Base-by-base conservation (phyloP, 2,329 filamentous ascomycete species). In the Capronia coronata region DNA sequence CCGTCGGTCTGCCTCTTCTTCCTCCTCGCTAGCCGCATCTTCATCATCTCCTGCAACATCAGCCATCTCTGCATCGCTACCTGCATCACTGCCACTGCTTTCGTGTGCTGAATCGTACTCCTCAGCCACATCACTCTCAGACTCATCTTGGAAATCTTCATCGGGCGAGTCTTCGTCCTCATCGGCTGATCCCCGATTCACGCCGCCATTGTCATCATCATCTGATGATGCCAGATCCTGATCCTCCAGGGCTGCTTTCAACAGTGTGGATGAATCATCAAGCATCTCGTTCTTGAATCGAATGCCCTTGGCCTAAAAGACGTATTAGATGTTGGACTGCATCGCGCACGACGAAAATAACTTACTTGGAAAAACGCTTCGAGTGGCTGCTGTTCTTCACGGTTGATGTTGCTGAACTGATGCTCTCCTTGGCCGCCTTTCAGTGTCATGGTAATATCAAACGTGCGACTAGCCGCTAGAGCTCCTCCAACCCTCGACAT, bases 211-310 rank as follows among this genome's bases (percentile, higher is more conserved):
- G 18, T 64, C 59, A 10, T 64, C 59, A 11, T 56, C 54, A 22
- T 56, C 54, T 13, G 57, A 56, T 2, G 58, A 61, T 1, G 60
- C 84, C 69, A 94, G 84, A 63, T 82, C 87, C 57, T 93, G 84
- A 60, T 94, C 84, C 53, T 88, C 80, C 54, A 96, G 79, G 18
- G 88, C 89, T 9, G 87, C 86, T 25, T 87, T 86, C 52, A 96
- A 79, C 51, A 83, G 72, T 1, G 75, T 72, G 38, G 75, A 74
- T 25, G 77, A 73, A 61, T 98, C 93, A 66, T 96, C 93, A 55
- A 94, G 85, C 74, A 98, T 96, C 71, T 98, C 93, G 68, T 98
- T 98, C 82, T 96, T 97, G 49, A 94, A 90, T 47, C 91, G 87
- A 63, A 98, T 79, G 54, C 84, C 86, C 76, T 97, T 97, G 60